Evolutionary conservation across 139 green algal genomes (phyloP).

Genomic region (Chlorella sp.): DNA sequence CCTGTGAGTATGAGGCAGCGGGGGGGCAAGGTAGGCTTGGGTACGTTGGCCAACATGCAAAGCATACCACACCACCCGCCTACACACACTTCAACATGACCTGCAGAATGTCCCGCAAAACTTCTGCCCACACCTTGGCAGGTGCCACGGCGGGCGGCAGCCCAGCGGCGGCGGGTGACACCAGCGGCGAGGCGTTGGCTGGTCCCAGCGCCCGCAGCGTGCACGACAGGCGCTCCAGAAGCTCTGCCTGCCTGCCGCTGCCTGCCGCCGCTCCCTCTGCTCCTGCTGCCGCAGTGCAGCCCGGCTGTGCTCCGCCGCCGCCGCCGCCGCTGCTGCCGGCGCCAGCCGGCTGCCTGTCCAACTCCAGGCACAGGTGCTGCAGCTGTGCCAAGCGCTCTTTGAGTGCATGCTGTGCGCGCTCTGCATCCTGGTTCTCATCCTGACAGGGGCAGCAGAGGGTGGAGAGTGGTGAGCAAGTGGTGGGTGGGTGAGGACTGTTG

Average conservation of each 20-base stretch:
- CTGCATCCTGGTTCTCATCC: conserved; percentile 5
- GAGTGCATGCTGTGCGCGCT: not conserved
- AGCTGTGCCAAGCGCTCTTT: not conserved
- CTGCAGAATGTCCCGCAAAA: no score
- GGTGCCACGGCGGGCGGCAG: not conserved
- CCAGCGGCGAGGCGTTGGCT: not conserved
- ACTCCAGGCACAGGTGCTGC: not conserved
- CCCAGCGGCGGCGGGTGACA: not conserved
- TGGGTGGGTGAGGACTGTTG: no score
- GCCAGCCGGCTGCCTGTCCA: not conserved
- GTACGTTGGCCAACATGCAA: no score
- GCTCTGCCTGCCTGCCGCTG: not conserved
- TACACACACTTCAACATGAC: no score
- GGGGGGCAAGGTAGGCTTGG: no score
- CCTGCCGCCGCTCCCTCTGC: not conserved
- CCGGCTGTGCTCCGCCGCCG: not conserved
- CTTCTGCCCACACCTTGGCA: not conserved
- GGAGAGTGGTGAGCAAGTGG: not conserved
- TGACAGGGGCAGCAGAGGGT: not conserved
- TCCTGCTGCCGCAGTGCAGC: not conserved
- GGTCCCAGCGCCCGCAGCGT: conserved; percentile 1
- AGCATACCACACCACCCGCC: no score
- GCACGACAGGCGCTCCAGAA: not conserved
- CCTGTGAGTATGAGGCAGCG: not conserved
- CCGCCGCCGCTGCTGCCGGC: not conserved